Evolutionary conservation across 768 basidiomycete genomes (phyloP).

Genomic region (Xerocomellus intermedius): DNA sequence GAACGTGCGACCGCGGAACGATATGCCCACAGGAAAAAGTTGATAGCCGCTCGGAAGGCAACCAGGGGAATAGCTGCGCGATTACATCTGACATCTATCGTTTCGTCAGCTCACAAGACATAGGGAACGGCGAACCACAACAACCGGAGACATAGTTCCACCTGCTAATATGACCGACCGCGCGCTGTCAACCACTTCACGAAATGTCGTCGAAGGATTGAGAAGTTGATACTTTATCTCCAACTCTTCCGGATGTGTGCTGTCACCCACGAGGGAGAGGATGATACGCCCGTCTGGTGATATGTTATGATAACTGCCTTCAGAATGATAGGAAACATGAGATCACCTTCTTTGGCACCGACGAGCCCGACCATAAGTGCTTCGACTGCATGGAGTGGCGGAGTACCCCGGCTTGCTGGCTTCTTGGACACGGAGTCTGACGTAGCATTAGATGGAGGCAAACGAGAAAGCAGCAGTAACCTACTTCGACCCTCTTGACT

Average conservation of each 20-base stretch:
- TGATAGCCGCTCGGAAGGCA: constrained; percentile 60
- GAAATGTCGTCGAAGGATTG: constrained; percentile 86
- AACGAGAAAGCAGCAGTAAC: background rate
- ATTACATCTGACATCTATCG: constrained; percentile 82
- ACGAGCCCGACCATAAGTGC: constrained; percentile 77
- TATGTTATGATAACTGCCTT: background rate
- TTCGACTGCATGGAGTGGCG: constrained; percentile 80
- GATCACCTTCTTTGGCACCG: constrained; percentile 66
- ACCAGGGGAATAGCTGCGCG: constrained; percentile 70
- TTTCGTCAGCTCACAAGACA: constrained; percentile 4
- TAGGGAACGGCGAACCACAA: constrained; percentile 22
- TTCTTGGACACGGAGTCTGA: constrained; percentile 9
- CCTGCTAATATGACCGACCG: constrained; percentile 89
- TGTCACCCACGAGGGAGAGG: constrained; percentile 43
- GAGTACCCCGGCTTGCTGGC: constrained; percentile 44
- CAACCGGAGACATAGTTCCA: constrained; percentile 97
- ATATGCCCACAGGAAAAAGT: constrained; percentile 93
- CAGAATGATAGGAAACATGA: background rate
- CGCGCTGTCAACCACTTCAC: constrained; percentile 78
- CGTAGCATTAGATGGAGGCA: background rate
- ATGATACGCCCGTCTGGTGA: constrained; percentile 74
- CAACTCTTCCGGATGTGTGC: constrained; percentile 42
- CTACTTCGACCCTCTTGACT: constrained; percentile 39
- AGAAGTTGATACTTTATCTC: constrained; percentile 89
- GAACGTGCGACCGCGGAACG: constrained; percentile 76